Conservation (phyloP, 23 red algal genomes). For the Pyropia yezoensis region DNA sequence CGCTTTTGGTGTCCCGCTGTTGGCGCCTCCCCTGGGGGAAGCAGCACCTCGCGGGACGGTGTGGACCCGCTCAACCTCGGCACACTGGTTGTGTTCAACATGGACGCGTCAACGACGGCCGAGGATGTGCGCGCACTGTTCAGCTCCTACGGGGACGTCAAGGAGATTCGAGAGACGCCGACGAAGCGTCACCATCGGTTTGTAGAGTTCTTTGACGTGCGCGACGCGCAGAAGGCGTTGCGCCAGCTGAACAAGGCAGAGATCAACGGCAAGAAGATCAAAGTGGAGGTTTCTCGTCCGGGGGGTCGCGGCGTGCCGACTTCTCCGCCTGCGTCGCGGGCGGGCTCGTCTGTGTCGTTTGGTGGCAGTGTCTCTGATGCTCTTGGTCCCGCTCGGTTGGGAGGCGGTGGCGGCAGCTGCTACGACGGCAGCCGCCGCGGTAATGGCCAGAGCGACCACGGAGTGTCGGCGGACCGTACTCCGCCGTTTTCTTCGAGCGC, state of each 20-base stretch:
- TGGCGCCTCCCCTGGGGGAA: not conserved
- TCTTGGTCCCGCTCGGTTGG: not conserved
- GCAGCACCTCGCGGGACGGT: not conserved
- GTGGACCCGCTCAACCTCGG: conserved; percentile 11
- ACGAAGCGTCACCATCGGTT: conserved; percentile 65
- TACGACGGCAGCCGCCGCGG: not conserved
- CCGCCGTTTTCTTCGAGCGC: too few species aligned
- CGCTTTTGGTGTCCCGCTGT: conserved; percentile 55
- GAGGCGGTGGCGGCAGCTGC: not conserved
- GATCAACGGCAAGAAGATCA: conserved; percentile 58
- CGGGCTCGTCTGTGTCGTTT: not conserved
- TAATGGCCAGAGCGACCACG: not conserved
- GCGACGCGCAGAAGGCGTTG: conserved; percentile 67
- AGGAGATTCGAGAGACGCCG: conserved; percentile 75
- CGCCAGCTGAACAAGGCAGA: conserved; percentile 61
- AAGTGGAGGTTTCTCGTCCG: conserved; percentile 38
- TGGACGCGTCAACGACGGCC: conserved; percentile 38
- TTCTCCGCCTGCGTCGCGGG: not conserved
- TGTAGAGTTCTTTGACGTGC: conserved; percentile 78
- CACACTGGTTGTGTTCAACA: conserved; percentile 77
- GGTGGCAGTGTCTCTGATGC: not conserved
- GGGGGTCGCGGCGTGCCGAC: conserved; percentile 6
- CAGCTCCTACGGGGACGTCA: conserved; percentile 51
- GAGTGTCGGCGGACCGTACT: not conserved
- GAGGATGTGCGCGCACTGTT: conserved; percentile 64